These are phyloP conservation scores for Cystofilobasidium capitatum DNA, from an alignment of 768 basidiomycete genomes.

Conservation along the genomic window DNA sequence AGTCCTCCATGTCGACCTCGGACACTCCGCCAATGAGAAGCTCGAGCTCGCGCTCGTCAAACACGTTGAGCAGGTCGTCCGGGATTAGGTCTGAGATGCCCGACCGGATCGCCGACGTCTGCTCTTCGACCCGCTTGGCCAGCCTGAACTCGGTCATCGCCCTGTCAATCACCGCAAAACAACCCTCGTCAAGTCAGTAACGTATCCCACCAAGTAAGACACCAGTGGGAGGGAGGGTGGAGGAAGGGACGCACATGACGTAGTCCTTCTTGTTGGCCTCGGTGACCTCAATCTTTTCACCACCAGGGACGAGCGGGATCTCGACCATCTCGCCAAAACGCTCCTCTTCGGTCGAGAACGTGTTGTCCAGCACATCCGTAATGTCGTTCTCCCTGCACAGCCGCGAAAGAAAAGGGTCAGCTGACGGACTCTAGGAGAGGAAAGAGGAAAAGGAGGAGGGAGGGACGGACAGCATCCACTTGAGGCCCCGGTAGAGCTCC, in stretches of 20 bases:
- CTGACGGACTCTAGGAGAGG: background rate
- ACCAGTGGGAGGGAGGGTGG: too few species aligned
- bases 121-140: constrained; percentile 91
- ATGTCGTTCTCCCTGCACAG: constrained; percentile 84
- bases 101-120: constrained; percentile 99
- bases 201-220: background rate
- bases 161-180: constrained; percentile 37
- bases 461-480: constrained; percentile 87
- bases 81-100: constrained; percentile 99
- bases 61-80: constrained; percentile 93
- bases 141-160: constrained; percentile 93
- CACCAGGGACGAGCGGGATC: constrained; percentile 84
- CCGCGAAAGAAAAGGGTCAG: background rate
- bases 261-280: constrained; percentile 99
- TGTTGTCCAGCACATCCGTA: constrained; percentile 94
- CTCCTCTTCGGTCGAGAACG: constrained; percentile 92
- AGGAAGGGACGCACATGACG: constrained; percentile 45
- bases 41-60: constrained; percentile 95
- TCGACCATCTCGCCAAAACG: constrained; percentile 97
- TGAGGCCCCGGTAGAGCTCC: constrained; percentile 85
- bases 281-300: constrained; percentile 75
- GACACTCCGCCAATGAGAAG: constrained; percentile 98
- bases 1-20: constrained; percentile 98
- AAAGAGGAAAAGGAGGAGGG: background rate
- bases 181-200: background rate